phyloP scores from a whole-genome alignment of 306 rosid species.

The Gynostemma pentaphyllum region DNA sequence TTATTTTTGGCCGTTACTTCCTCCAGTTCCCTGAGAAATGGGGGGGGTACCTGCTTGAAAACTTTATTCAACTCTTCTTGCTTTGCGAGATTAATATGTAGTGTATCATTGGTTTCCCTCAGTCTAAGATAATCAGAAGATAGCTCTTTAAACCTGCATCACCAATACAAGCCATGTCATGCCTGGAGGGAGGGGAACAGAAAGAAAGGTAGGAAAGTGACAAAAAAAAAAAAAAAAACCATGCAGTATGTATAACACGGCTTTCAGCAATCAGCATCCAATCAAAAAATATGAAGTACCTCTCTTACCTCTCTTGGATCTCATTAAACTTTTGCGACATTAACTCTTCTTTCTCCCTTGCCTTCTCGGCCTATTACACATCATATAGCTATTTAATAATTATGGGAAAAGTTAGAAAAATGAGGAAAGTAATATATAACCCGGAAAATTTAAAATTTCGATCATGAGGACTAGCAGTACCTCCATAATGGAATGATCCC shows the following conservation, averaged over 20 bases:
- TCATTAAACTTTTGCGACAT: constrained; percentile 38
- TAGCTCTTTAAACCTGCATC: constrained; percentile 70
- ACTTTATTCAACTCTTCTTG: constrained; percentile 45
- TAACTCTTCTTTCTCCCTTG: constrained; percentile 76
- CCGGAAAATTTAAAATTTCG: constrained; percentile 7
- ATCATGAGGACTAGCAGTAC: constrained; percentile 22
- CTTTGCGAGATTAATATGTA: constrained; percentile 42
- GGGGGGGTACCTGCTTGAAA: constrained; percentile 49
- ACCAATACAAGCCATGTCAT: constrained; percentile 18
- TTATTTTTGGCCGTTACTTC: too few species aligned
- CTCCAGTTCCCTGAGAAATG: too few species aligned
- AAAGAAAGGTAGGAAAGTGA: neutral
- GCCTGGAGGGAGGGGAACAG: neutral
- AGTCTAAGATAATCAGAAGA: constrained; percentile 38
- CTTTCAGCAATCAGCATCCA: neutral
- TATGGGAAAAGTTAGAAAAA: constrained; percentile 12
- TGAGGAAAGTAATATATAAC: neutral
- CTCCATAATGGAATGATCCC: constrained; percentile 89
- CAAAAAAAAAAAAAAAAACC: neutral
- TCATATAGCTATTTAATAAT: constrained; percentile 18
- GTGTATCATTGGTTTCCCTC: constrained; percentile 39
- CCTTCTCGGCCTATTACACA: constrained; percentile 74
- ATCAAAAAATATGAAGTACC: constrained; percentile 29
- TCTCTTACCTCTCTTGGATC: constrained; percentile 63
- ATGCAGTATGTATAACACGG: neutral